Evolutionary conservation across 208 protist species (phyloP), one percentile per base, ranked within the genome.

Genomic region (Wallacemonas rigidus): DNA sequence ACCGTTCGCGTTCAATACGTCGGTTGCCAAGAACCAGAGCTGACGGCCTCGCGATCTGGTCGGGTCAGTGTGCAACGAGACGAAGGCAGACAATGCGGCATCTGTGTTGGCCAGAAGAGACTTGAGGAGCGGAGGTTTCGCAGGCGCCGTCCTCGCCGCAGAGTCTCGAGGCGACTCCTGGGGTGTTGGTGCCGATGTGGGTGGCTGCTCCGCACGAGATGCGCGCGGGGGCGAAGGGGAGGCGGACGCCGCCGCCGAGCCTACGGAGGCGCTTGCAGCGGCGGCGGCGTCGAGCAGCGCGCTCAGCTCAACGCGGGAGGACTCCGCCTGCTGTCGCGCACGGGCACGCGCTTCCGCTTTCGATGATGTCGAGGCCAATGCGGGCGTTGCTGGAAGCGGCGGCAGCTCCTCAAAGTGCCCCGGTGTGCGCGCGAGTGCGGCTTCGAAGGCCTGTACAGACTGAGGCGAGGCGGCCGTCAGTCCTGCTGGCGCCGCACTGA

Each of bases 11-110:
- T 80, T 54, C 14, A 95, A 79, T 45, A 95, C 81, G 48, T 95
- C 81, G 17, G 84, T 74, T 6, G 91, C 85, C 1, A 50, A 26
- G 72, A 90, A 94, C 89, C 91, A 95, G 36, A 95, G 58, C 67
- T 71, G 86, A 15, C 87, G 67, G 44, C 86, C 80, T 3, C 55
- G 26, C 1, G 57, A 17, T 9, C 17, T 17, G 0, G 41, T 50
- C 2, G 77, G 76, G 8, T 55, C 76, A 48, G 67, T 17, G 63
- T 77, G 74, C 47, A 58, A 39, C 17, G 3, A 12, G 1, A 82
- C 69, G 26, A 74, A 65, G 41, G 17, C 41, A 4, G 60, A 6
- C 3, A 65, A 41, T 0, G 57, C 6, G 14, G 53, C 39, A 7
- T 63, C 36, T 7, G 38, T 38, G 57, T 17, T 40, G 17, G 17